Conservation (phyloP, 495 filamentous ascomycete genomes). For the Glonium stellatum region DNA sequence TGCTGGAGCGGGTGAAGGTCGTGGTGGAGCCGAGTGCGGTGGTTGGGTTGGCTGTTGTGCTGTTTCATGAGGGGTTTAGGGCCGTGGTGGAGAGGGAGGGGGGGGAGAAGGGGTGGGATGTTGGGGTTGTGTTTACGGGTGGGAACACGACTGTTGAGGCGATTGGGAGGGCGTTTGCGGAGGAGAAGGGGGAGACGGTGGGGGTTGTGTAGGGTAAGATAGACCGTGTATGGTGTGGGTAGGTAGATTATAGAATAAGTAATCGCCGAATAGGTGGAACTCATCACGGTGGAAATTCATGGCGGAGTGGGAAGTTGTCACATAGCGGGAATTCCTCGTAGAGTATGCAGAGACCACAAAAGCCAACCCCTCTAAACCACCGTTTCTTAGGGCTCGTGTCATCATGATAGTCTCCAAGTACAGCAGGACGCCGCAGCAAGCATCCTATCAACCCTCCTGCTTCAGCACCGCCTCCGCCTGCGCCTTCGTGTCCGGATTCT, state of each 20-base stretch:
- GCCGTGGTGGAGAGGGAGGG: constrained; percentile 60
- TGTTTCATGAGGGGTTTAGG: constrained; percentile 83
- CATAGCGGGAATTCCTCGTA: too few species aligned
- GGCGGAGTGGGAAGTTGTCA: too few species aligned
- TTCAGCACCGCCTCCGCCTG: constrained; percentile 10
- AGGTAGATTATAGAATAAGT: constrained; percentile 29
- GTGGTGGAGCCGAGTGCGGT: constrained; percentile 86
- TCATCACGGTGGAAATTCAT: too few species aligned
- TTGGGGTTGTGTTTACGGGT: constrained; percentile 80
- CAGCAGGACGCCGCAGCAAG: not conserved
- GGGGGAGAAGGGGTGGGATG: constrained; percentile 71
- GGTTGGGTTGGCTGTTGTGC: constrained; percentile 72
- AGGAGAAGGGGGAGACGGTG: constrained; percentile 32
- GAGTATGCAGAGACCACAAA: too few species aligned
- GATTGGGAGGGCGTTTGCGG: constrained; percentile 57
- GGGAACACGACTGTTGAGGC: constrained; percentile 85
- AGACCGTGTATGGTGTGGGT: constrained; percentile 44
- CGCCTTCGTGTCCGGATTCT: constrained; percentile 10
- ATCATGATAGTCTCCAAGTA: too few species aligned
- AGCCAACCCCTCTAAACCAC: too few species aligned
- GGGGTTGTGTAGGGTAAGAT: constrained; percentile 37
- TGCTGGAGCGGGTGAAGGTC: constrained; percentile 85
- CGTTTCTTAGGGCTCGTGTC: too few species aligned
- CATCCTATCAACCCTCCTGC: not conserved
- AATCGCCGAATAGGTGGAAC: too few species aligned